Conservation (phyloP, 768 basidiomycete genomes). For the Hortiboletus campestris region DNA sequence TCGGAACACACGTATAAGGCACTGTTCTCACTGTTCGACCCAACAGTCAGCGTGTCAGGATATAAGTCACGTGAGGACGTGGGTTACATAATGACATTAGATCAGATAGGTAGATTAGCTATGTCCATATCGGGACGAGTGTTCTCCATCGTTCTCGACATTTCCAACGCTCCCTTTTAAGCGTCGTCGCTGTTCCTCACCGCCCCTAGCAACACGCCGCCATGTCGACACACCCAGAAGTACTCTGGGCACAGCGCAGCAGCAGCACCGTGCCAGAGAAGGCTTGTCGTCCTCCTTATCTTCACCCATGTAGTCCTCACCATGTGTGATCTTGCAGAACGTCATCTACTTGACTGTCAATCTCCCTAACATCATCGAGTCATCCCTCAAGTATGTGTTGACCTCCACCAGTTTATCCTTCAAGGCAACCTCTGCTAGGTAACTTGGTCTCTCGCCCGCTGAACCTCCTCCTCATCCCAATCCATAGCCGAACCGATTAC, state of each 20-base stretch:
- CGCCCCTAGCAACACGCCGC: slow-evolving; percentile 11
- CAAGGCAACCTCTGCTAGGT: slow-evolving; percentile 67
- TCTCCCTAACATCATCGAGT: slow-evolving; percentile 65
- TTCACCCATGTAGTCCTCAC: neutral
- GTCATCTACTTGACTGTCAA: slow-evolving; percentile 83
- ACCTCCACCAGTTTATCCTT: slow-evolving; percentile 58
- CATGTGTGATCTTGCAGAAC: slow-evolving; percentile 52
- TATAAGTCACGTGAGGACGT: slow-evolving; percentile 19
- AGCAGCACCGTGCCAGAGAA: slow-evolving; percentile 61
- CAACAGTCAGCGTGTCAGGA: neutral
- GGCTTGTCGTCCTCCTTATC: slow-evolving; percentile 39
- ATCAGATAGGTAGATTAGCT: neutral
- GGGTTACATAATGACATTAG: slow-evolving; percentile 8
- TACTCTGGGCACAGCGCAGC: slow-evolving; percentile 95
- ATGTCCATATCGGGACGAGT: slow-evolving; percentile 17
- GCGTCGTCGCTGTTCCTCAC: neutral
- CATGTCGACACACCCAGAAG: slow-evolving; percentile 71
- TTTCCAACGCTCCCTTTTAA: slow-evolving; percentile 25
- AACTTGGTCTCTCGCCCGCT: slow-evolving; percentile 23
- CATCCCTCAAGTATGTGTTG: slow-evolving; percentile 58
- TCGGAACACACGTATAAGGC: slow-evolving; percentile 14
- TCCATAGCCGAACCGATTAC: slow-evolving; percentile 54
- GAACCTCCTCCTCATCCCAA: slow-evolving; percentile 5
- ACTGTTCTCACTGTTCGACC: neutral
- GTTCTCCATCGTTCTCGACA: slow-evolving; percentile 34